Base-by-base conservation (phyloP, 176 grass and related monocot species). In the Avena eriantha region DNA sequence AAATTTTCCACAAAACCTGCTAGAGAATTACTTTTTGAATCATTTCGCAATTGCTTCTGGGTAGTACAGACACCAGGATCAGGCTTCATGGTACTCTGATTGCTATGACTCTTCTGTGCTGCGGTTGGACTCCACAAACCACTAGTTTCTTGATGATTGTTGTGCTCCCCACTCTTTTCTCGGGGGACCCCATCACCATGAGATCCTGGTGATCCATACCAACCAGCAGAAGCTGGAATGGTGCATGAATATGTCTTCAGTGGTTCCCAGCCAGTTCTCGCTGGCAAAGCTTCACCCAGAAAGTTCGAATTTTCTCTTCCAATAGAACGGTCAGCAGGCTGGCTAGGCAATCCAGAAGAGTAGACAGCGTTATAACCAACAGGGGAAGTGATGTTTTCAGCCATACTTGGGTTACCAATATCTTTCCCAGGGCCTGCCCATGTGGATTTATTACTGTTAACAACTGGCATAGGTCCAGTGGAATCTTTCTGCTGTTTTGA, bases 51-150 rank as follows among this genome's bases (percentile, higher is more conserved):
- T 70, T 95, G 88, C 50, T 88, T 83, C 86, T 83, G 88, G 19
- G 2, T 76, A 83, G 41, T 78, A 74, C 41, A 83, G 50, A 34
- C 35, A 11, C 85, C 93, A 90, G 83, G 74, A 80, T 84, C 29
- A 35, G 17, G 64, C 23, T 85, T 69, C 46, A 70, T 82, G 79
- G 81, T 82, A 89, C 49, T 84, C 77, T 67, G 89, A 71, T 11
- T 12, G 65, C 34, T 73, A 81, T 82, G 39, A 66, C 24, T 86
- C 14, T 8, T 66, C 14, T 36, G 26, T 3, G 74, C 39, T 79
- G 71, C 84, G 18, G 79, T 87, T 70, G 87, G 73, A 89, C 80
- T 98, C 94, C 86, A 87, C 84, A 88, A 78, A 90, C 73, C 83
- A 79, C 68, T 89, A 65, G 58, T 89, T 64, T 93, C 90, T 63